Percentiles rank a stretch among this genome's conserved stretches.
Conservation (phyloP, 2,329 filamentous ascomycete species). For the Aspergillus sp. region DNA sequence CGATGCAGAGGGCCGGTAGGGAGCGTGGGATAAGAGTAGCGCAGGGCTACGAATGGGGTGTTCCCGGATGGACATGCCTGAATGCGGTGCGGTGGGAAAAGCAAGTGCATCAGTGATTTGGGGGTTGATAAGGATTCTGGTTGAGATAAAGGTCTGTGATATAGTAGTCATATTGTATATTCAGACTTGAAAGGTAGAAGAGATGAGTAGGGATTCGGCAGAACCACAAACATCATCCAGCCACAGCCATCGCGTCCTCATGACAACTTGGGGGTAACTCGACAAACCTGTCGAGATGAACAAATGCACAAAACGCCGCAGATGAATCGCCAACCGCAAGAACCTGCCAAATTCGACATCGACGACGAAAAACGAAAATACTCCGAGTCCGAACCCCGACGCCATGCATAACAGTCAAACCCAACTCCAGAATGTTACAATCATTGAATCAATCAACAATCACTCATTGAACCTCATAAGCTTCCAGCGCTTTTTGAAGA, state of each 20-base stretch:
- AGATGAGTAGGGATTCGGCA: not conserved
- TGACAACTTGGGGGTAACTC: not conserved
- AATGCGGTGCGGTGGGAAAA: not conserved
- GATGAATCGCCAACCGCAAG: not conserved
- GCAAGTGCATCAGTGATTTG: not conserved
- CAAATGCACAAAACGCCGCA: not conserved
- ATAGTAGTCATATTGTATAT: not conserved
- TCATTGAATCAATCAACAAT: not conserved
- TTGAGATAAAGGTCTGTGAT: too few relatives aligned
- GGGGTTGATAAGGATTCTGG: not conserved
- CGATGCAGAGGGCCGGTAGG: not conserved
- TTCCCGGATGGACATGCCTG: conserved; percentile 8
- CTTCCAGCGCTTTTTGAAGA: conserved; percentile 50
- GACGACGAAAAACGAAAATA: not conserved
- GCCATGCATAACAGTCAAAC: not conserved
- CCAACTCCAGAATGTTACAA: not conserved
- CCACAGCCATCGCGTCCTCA: not conserved
- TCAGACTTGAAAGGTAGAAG: not conserved
- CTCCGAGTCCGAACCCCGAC: not conserved
- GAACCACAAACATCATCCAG: not conserved
- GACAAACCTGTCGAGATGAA: not conserved
- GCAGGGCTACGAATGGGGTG: conserved; percentile 5
- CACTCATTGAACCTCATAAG: conserved; percentile 47
- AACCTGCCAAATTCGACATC: not conserved
- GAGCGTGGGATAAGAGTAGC: too few relatives aligned